Percentiles rank a stretch among this genome's conserved stretches.
Conservation (phyloP, 176 grass and related monocot species). For the Rhynchospora tenuis region DNA sequence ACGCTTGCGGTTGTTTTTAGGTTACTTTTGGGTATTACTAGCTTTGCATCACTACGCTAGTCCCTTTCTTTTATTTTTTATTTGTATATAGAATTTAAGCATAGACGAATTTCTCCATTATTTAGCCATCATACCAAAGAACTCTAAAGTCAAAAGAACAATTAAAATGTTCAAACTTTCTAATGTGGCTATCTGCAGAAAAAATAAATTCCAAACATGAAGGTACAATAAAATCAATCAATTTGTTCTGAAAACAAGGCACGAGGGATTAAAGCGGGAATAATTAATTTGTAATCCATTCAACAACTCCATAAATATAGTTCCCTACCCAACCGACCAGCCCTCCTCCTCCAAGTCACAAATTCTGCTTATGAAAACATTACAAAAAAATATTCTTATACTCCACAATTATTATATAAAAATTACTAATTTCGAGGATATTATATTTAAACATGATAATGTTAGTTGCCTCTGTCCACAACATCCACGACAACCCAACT, state of each 20-base stretch:
- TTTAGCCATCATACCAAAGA: neutral
- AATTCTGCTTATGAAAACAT: neutral
- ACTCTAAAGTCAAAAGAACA: neutral
- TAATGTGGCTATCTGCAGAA: neutral
- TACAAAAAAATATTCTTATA: neutral
- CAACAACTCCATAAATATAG: conserved; percentile 8
- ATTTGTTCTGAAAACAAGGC: conserved; percentile 15
- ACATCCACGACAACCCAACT: conserved; percentile 7
- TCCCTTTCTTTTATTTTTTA: neutral
- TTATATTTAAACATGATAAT: neutral
- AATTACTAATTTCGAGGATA: neutral
- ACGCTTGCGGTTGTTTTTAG: no score
- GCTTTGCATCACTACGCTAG: neutral
- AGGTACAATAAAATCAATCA: neutral
- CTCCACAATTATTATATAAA: neutral
- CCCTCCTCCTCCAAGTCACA: conserved; percentile 17
- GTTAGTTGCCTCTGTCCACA: neutral
- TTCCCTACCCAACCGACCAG: conserved; percentile 17
- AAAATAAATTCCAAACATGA: neutral
- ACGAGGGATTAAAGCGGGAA: neutral
- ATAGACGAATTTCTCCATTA: neutral
- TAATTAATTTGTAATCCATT: neutral
- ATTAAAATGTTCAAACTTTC: neutral
- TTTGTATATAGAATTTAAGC: neutral
- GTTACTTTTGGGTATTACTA: no score